Base-by-base conservation (phyloP, 768 basidiomycete species). In the Dacryopinax spathularia region DNA sequence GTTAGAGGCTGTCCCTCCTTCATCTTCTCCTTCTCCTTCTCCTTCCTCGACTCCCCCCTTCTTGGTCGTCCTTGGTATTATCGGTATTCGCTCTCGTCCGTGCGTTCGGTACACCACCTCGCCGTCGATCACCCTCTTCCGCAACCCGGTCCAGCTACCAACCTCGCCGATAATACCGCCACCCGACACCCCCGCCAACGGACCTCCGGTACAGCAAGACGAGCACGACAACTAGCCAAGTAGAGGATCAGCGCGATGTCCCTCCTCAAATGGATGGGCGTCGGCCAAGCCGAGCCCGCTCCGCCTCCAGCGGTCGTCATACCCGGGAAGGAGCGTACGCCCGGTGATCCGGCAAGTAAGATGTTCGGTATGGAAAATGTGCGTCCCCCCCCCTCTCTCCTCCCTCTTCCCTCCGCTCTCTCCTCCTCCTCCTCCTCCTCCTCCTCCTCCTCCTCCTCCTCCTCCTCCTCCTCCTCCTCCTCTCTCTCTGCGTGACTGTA, bases 331-430 rank as follows among this genome's bases (percentile, higher is more conserved):
- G 27, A 43, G n/a, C 29, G 34, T 33, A 36, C 33, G 34, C 60
- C 61, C 20, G n/a, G 35, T 25, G 48, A 64, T 16, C 83, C 89
- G 64, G 88, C 89, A 75, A 82, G 81, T 64, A 91, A 92, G 80
- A 87, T 84, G 72, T 95, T 94, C 78, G 95, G 95, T n/a, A 79
- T 96, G 62, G 95, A 96, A 80, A 98, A 98, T 74, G 92, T 94
- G 73, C 71, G 92, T 82, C 20, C 22, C 44, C 37, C 34, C 15
- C 39, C 20, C 25, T 2, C 60, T 31, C 10, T 39, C n/a, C 36
- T 22, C 27, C 18, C 27, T 41, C 18, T 20, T 59, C 22, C 18
- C 12, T 33, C 25, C 48, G 16, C 29, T 36, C 29, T 31, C 18
- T 60, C 16, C 56, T 37, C 1, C 18, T 20, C 10, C 20, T 6